Evolutionary conservation across 1,284 basidiomycete species (phyloP), one percentile per base, ranked within the genome.

Genomic region (Ceratobasidium papillatum): DNA sequence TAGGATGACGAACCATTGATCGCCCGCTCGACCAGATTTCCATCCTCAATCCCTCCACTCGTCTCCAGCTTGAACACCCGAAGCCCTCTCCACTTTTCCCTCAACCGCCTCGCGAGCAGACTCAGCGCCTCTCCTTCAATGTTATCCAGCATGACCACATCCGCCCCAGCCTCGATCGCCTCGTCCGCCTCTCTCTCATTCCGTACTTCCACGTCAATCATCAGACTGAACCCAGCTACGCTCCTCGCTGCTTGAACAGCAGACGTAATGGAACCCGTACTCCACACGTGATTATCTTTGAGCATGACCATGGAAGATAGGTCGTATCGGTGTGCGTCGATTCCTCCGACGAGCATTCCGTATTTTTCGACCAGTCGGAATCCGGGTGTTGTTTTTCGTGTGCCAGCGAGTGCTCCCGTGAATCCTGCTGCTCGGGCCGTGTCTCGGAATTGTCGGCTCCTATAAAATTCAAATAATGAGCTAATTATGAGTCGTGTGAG

Each of bases 201-300:
- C 75, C 91, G 88, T 43, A 98, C 97, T 82, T 99, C 98, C 45
- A 99, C 96, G 77, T 99, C 97, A 68, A 99, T 91, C 38, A 95
- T 89, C 61, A 97, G 85, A 75, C 91, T 94, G 84, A 99, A 99
- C 27, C 98, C 97, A 22, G 95, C 95, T 32, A 96, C 96, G 77
- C 89, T 84, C 38, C 95, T 91, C 12, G 96, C 96, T 75, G 92
- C 88, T 77, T 91, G 82, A 76, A 99, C 91, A 0, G 97, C 97
- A 58, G 89, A 85, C 0, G 94, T 94, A 79, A 99, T 98, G 3
- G 95, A 97, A 30, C 96, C 95, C 34, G 92, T 94, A 7, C 95
- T 96, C 96, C 96, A 99, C 80, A 99, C 95, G 81, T 99, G 98
- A 82, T 99, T 99, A 81, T 99, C 97, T 84, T 99, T 99, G 80